A percentile compares a stretch with the other conserved stretches of the same genome.
These are phyloP conservation scores for Globisporangium alternatum DNA, from an alignment of 352 stramenopile species.

Conservation along the genomic window DNA sequence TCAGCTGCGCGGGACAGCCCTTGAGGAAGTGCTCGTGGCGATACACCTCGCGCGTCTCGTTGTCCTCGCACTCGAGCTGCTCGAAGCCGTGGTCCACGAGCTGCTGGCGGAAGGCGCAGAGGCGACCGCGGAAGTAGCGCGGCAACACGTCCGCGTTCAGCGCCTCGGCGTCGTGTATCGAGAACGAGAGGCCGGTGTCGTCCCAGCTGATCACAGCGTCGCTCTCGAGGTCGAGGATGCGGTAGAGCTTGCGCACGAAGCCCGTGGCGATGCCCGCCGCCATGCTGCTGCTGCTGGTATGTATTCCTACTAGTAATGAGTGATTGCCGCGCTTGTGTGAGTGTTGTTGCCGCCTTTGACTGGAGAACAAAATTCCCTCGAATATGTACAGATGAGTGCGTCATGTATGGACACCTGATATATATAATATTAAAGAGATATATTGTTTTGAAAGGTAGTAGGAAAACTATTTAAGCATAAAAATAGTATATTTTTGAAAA, in stretches of 20 bases:
- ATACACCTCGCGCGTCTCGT: slow-evolving; percentile 53
- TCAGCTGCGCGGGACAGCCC: slow-evolving; percentile 46
- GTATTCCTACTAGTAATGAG: too few relatives aligned
- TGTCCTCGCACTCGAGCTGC: slow-evolving; percentile 56
- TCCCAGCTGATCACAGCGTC: slow-evolving; percentile 62
- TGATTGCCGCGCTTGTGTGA: not conserved
- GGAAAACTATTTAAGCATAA: too few relatives aligned
- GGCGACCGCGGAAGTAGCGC: slow-evolving; percentile 64
- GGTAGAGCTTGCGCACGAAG: slow-evolving; percentile 83
- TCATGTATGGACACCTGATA: too few relatives aligned
- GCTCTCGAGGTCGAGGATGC: slow-evolving; percentile 74
- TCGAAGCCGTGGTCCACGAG: slow-evolving; percentile 72
- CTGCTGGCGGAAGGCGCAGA: slow-evolving; percentile 75
- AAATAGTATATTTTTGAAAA: too few relatives aligned
- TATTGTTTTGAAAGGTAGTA: too few relatives aligned
- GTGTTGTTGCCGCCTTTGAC: not conserved
- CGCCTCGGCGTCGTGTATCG: slow-evolving; percentile 53
- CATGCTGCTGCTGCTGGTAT: slow-evolving; percentile 21
- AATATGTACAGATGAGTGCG: too few relatives aligned
- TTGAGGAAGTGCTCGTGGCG: slow-evolving; percentile 51
- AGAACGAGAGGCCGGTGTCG: slow-evolving; percentile 51
- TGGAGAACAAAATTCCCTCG: not conserved
- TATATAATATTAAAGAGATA: too few relatives aligned
- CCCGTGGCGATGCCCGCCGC: slow-evolving; percentile 60
- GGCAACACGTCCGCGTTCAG: slow-evolving; percentile 61